Percentiles rank a stretch among this genome's conserved stretches.
phyloP scores from a whole-genome alignment of 805 yeast species.

The Saccharomycopsis sp. region DNA sequence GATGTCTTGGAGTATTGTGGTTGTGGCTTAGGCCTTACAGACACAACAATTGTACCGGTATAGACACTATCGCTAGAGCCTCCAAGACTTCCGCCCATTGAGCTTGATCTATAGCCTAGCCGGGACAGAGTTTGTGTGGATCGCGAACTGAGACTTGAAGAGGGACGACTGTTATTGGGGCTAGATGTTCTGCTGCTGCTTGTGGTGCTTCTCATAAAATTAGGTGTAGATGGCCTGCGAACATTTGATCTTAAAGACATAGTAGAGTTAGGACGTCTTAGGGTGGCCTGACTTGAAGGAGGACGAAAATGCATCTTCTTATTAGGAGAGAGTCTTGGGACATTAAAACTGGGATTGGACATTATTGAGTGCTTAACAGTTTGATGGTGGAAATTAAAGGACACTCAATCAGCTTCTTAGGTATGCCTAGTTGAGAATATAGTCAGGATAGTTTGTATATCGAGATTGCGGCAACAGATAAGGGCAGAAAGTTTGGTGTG shows the following conservation, averaged over 20 bases:
- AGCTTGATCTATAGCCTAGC: conserved; percentile 3
- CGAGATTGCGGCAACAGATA: too few species aligned
- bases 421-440: too few species aligned
- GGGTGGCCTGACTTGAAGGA: conserved; percentile 1
- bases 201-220: not conserved
- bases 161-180: conserved; percentile 23
- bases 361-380: not conserved
- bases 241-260: conserved; percentile 17
- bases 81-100: not conserved
- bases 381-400: too few species aligned
- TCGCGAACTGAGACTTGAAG: conserved; percentile 16
- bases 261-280: conserved; percentile 16
- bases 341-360: not conserved
- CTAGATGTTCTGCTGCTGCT: conserved; percentile 17
- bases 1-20: conserved; percentile 21
- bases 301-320: not conserved
- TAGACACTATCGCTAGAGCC: conserved; percentile 32
- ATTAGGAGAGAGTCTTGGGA: not conserved
- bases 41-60: conserved; percentile 67
- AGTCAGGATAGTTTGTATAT: too few species aligned
- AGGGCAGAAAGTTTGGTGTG: too few species aligned
- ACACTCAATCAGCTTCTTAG: too few species aligned
- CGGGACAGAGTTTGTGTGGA: conserved; percentile 13
- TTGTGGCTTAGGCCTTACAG: conserved; percentile 69
- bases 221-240: conserved; percentile 17